These are phyloP conservation scores for Paraleonurus japonicus DNA, from an alignment of 257 asterid genomes.

Conservation along the genomic window DNA sequence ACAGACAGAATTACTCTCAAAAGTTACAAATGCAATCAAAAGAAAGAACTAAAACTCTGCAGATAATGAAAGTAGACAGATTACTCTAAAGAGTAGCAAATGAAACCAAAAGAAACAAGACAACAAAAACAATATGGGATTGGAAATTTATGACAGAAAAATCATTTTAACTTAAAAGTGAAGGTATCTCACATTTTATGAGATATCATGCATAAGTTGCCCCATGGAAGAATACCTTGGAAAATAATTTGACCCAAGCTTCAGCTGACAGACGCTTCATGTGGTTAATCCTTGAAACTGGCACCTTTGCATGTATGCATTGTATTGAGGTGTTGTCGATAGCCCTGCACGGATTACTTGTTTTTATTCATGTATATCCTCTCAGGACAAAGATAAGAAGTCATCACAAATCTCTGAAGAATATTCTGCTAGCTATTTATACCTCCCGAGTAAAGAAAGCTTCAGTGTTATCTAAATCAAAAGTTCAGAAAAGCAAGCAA, in stretches of 20 bases:
- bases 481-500: conserved; percentile 1
- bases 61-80: neutral
- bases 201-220: conserved; percentile 27
- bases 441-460: conserved; percentile 19
- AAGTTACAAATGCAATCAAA: neutral
- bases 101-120: neutral
- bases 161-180: neutral
- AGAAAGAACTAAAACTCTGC: neutral
- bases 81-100: neutral
- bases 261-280: conserved; percentile 85
- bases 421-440: neutral
- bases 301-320: conserved; percentile 85
- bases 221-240: conserved; percentile 58
- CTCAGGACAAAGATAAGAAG: conserved; percentile 4
- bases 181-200: conserved; percentile 15
- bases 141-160: neutral
- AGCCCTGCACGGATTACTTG: conserved; percentile 50
- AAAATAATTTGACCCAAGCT: conserved; percentile 77
- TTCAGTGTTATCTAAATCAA: neutral
- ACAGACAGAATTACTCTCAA: neutral
- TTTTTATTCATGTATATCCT: conserved; percentile 20
- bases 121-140: neutral
- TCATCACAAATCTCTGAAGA: conserved; percentile 7
- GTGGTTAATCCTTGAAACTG: conserved; percentile 59
- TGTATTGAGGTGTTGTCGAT: conserved; percentile 81